A percentile compares a stretch with the other conserved stretches of the same genome.
Evolutionary conservation across 306 rosid species (phyloP).

Genomic region (Lathyrus aphaca): DNA sequence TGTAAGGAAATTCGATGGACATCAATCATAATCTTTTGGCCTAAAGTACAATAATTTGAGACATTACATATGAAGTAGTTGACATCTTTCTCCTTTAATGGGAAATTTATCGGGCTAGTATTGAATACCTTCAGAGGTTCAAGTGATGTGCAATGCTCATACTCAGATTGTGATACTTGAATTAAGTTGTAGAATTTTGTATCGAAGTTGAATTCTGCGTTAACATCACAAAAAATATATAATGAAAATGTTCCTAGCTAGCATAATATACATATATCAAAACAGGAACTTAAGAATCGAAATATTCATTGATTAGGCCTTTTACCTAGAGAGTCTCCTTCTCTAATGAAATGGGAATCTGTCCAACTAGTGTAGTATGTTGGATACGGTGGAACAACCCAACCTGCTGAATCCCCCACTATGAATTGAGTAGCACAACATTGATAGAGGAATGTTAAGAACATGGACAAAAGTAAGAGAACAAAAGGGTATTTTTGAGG

Average conservation of each 20-base stretch:
- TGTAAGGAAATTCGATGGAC: slow-evolving; percentile 26
- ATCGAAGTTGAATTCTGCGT: slow-evolving; percentile 47
- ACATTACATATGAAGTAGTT: slow-evolving; percentile 45
- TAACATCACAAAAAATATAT: not conserved
- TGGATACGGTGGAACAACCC: slow-evolving; percentile 53
- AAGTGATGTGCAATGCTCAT: slow-evolving; percentile 45
- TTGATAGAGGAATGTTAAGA: slow-evolving; percentile 27
- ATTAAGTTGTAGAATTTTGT: slow-evolving; percentile 45
- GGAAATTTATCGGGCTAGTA: slow-evolving; percentile 38
- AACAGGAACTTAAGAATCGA: not conserved
- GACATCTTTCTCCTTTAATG: slow-evolving; percentile 29
- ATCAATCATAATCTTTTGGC: slow-evolving; percentile 39
- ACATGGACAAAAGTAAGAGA: slow-evolving; percentile 39
- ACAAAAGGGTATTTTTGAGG: slow-evolving; percentile 25
- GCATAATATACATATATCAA: slow-evolving; percentile 30
- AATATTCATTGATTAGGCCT: slow-evolving; percentile 4
- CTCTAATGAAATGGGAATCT: slow-evolving; percentile 32
- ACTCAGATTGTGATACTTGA: slow-evolving; percentile 45
- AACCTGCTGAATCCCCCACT: slow-evolving; percentile 52
- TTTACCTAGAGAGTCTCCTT: slow-evolving; percentile 50
- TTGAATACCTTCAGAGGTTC: slow-evolving; percentile 42
- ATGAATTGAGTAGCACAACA: slow-evolving; percentile 40
- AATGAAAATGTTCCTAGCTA: not conserved
- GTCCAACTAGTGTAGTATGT: slow-evolving; percentile 45
- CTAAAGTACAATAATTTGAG: slow-evolving; percentile 44